Evolutionary conservation across 2,329 filamentous ascomycete species (phyloP).

Genomic region (Epichloe elymi): DNA sequence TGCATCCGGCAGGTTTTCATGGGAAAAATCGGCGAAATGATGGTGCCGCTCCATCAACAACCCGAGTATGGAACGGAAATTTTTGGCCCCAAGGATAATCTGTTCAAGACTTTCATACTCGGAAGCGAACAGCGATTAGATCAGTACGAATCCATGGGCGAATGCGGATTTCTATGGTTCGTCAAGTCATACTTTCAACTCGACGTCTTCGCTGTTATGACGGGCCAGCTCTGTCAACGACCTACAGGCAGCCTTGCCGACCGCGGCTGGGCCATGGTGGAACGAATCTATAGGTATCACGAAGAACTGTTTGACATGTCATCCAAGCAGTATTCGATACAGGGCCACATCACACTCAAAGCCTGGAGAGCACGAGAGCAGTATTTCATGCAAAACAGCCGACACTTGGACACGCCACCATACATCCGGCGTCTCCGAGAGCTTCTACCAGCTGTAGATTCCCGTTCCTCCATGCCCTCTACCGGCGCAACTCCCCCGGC

Average conservation of each 20-base stretch:
- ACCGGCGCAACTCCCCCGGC: background rate
- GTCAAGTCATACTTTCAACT: slow-evolving; percentile 40
- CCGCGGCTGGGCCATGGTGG: slow-evolving; percentile 36
- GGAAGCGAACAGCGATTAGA: slow-evolving; percentile 33
- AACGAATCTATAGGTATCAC: slow-evolving; percentile 34
- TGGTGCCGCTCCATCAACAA: slow-evolving; percentile 32
- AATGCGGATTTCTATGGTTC: slow-evolving; percentile 42
- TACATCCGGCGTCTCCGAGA: slow-evolving; percentile 33
- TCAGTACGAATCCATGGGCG: slow-evolving; percentile 28
- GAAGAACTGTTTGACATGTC: slow-evolving; percentile 36
- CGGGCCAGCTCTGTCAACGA: slow-evolving; percentile 38
- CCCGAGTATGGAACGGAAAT: slow-evolving; percentile 38
- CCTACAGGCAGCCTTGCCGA: slow-evolving; percentile 37
- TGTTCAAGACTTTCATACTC: slow-evolving; percentile 41
- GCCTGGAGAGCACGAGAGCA: slow-evolving; percentile 40
- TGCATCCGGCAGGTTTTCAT: slow-evolving; percentile 33
- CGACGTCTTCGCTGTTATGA: slow-evolving; percentile 42
- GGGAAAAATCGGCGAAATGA: slow-evolving; percentile 34
- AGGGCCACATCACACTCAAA: slow-evolving; percentile 35
- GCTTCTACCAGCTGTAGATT: slow-evolving; percentile 27
- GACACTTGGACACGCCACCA: slow-evolving; percentile 26
- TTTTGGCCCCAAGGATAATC: slow-evolving; percentile 34
- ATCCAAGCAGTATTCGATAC: slow-evolving; percentile 28
- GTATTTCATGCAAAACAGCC: slow-evolving; percentile 23
- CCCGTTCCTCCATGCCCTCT: slow-evolving; percentile 18